Evolutionary conservation across 2,329 filamentous ascomycete species (phyloP), one percentile per base, ranked within the genome.

Genomic region (Penicillium sp.): DNA sequence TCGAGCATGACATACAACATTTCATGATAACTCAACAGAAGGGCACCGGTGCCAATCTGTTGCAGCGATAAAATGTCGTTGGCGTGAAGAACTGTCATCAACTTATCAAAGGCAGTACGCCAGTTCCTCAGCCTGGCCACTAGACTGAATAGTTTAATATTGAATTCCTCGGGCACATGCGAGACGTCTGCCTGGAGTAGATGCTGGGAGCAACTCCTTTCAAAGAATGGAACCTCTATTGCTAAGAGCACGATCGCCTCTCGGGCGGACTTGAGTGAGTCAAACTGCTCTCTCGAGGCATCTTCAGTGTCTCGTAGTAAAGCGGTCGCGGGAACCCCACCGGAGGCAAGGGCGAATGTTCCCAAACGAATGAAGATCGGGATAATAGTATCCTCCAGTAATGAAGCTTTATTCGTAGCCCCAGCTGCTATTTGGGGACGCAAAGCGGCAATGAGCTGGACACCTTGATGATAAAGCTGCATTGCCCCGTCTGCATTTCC

Each of bases 301-400:
- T 52, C 34, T 39, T 48, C 49, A 31, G 46, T 21, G 43, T 73
- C 60, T 31, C 19, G 48, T 19, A 62, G 27, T 33, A 66, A 58
- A 21, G 44, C 52, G 7, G 33, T 50, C 33, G 62, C 55, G 25
- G 62, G 62, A 23, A 49, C 40, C 4, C 50, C 51, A 23, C 63
- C 57, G 13, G 56, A 50, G 3, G 55, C 57, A 21, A 66, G 55
- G 34, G 63, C 58, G 5, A 70, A 50, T 19, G 66, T 50, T 10
- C 66, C 68, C 11, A 72, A 50, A 15, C 67, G 69, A n/a, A 69
- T 48, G 19, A 72, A 71, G 4, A 71, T 61, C 0, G 70, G 70
- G 10, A 70, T 55, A 16, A 72, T 69, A 7, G 61, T 69, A 27
- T 65, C 59, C 9, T 69, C 59, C 2, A 72, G 36, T 21, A 68